These are phyloP conservation scores for Aspergillus piperis DNA, from an alignment of 2,329 filamentous ascomycete species.

Conservation along the genomic window DNA sequence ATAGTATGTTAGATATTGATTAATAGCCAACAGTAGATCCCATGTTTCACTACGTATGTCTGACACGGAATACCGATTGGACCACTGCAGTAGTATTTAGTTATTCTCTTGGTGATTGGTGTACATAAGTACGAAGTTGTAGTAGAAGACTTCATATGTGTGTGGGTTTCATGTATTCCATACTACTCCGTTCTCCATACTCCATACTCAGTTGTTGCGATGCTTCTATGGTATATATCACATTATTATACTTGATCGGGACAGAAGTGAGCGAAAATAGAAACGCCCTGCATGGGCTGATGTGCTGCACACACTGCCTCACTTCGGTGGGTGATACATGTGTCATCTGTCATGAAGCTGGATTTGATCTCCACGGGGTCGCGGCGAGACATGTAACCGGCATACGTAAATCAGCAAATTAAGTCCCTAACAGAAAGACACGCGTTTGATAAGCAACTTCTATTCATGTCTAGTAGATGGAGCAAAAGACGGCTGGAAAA, in stretches of 20 bases:
- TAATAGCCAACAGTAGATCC: too few relatives aligned
- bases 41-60: too few relatives aligned
- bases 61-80: too few relatives aligned
- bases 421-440: background rate
- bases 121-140: too few relatives aligned
- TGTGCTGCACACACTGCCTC: too few relatives aligned
- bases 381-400: background rate
- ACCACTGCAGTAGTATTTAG: too few relatives aligned
- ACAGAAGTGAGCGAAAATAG: background rate
- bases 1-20: too few relatives aligned
- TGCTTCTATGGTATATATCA: background rate
- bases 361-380: background rate
- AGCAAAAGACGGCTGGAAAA: slow-evolving; percentile 7
- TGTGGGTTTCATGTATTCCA: too few relatives aligned
- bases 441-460: background rate
- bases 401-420: background rate
- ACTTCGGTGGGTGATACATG: background rate
- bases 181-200: too few relatives aligned
- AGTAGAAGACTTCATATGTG: too few relatives aligned
- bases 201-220: too few relatives aligned
- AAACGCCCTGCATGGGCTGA: background rate
- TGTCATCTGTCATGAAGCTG: background rate
- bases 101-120: too few relatives aligned
- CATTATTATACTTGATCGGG: background rate
- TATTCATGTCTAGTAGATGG: background rate